phyloP scores from a whole-genome alignment of 306 rosid species.

The Morella rubra region DNA sequence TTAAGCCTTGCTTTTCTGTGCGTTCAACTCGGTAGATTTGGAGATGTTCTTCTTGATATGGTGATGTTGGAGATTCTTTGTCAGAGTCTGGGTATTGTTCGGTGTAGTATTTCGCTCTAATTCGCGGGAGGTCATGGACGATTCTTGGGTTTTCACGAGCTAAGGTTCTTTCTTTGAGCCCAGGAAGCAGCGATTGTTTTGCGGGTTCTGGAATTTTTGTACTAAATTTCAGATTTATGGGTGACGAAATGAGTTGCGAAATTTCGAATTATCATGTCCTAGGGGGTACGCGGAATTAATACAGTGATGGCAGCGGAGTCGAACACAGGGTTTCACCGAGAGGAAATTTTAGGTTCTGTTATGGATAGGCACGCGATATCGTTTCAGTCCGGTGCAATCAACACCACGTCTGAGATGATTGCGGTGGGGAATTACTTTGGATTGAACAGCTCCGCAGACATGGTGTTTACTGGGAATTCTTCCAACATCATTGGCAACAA shows the following conservation, averaged over 20 bases:
- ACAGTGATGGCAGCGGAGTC: slow-evolving; percentile 75
- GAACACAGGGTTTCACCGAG: slow-evolving; percentile 65
- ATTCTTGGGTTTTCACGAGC: slow-evolving; percentile 15
- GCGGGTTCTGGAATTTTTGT: not conserved
- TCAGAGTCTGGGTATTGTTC: not conserved
- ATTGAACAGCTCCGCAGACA: slow-evolving; percentile 45
- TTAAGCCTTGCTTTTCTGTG: not conserved
- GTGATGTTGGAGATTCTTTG: not conserved
- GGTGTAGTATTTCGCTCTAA: not conserved
- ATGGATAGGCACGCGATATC: slow-evolving; percentile 79
- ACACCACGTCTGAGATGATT: slow-evolving; percentile 76
- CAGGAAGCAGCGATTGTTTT: not conserved
- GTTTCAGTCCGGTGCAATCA: slow-evolving; percentile 75
- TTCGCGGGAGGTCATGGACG: not conserved
- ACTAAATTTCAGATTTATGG: not conserved
- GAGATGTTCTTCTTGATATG: not conserved
- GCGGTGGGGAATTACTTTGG: slow-evolving; percentile 71
- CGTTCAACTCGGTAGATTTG: not conserved
- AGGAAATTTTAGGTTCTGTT: slow-evolving; percentile 52
- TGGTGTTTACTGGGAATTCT: slow-evolving; percentile 71
- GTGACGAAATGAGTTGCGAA: not conserved
- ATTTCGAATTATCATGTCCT: slow-evolving; percentile 38
- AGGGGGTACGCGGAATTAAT: slow-evolving; percentile 25
- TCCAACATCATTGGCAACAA: slow-evolving; percentile 50
- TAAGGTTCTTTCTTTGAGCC: not conserved